Percentiles rank a stretch among this genome's conserved stretches.
These are phyloP conservation scores for Aphanomyces euteiches DNA, from an alignment of 352 stramenopile genomes.

Conservation along the genomic window DNA sequence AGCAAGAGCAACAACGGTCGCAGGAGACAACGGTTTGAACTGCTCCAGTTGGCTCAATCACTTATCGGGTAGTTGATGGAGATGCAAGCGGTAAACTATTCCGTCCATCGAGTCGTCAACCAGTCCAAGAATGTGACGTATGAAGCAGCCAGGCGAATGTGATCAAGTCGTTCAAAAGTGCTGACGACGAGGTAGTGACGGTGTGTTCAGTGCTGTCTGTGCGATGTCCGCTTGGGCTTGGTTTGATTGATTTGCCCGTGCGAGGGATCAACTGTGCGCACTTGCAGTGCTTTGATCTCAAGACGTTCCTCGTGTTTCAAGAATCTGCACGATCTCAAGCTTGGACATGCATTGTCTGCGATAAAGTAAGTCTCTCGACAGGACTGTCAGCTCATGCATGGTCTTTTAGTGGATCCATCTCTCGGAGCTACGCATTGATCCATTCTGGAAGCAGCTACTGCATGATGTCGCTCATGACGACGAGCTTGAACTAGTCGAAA, in stretches of 20 bases:
- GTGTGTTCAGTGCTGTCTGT: conserved; percentile 84
- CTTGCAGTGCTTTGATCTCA: conserved; percentile 94
- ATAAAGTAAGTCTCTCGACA: conserved; percentile 57
- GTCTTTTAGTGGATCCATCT: conserved; percentile 76
- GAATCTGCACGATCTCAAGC: conserved; percentile 80
- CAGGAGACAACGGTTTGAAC: too few relatives aligned
- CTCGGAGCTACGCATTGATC: conserved; percentile 84
- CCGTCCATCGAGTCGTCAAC: conserved; percentile 57
- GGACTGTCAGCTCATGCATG: too few relatives aligned
- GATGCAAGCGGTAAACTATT: conserved; percentile 43
- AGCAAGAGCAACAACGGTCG: too few relatives aligned
- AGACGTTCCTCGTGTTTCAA: conserved; percentile 90
- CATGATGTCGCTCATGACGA: conserved; percentile 71
- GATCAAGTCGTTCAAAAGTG: conserved; percentile 71
- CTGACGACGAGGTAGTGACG: conserved; percentile 68
- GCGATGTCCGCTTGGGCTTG: conserved; percentile 81
- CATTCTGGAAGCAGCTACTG: conserved; percentile 87
- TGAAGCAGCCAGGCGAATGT: conserved; percentile 62
- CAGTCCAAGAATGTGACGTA: conserved; percentile 67
- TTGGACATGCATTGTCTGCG: conserved; percentile 89
- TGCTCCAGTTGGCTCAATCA: too few relatives aligned
- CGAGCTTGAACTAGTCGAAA: conserved; percentile 87
- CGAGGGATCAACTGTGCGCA: conserved; percentile 90
- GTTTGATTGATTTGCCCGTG: conserved; percentile 86
- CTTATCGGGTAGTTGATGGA: not conserved